phyloP scores from a whole-genome alignment of 1,284 basidiomycete genomes.

The Ceratorhiza oryzae-sativae region DNA sequence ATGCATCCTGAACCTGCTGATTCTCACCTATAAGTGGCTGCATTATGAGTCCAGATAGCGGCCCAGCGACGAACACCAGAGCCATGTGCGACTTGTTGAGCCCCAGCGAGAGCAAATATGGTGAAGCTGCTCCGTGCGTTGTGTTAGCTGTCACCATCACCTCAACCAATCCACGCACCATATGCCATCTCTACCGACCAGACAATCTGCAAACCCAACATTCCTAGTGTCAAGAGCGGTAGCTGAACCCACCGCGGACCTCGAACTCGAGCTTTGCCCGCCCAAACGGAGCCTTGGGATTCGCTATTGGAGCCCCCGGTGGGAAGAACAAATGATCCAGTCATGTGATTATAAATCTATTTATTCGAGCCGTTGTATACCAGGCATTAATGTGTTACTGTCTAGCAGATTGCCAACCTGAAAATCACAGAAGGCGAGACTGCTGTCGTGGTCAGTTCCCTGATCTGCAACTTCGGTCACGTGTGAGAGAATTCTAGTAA shows the following conservation, averaged over 20 bases:
- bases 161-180: constrained; percentile 57
- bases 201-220: constrained; percentile 83
- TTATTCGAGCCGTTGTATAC: neutral
- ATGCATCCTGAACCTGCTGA: neutral
- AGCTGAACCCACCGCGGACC: constrained; percentile 70
- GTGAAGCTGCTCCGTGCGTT: constrained; percentile 65
- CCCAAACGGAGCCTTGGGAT: constrained; percentile 55
- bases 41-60: constrained; percentile 87
- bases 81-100: constrained; percentile 88
- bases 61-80: constrained; percentile 93
- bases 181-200: constrained; percentile 95
- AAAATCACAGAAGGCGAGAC: neutral
- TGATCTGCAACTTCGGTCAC: constrained; percentile 18
- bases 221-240: constrained; percentile 76
- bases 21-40: constrained; percentile 82
- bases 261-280: constrained; percentile 62
- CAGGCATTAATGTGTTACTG: neutral
- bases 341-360: constrained; percentile 51
- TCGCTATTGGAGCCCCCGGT: constrained; percentile 52
- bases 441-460: constrained; percentile 25
- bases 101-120: constrained; percentile 90
- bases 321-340: constrained; percentile 57
- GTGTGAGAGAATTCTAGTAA: neutral
- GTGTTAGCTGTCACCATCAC: constrained; percentile 15
- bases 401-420: neutral